Evolutionary conservation across 768 basidiomycete species (phyloP), one percentile per base, ranked within the genome.

Genomic region (Trametopsis cervina): DNA sequence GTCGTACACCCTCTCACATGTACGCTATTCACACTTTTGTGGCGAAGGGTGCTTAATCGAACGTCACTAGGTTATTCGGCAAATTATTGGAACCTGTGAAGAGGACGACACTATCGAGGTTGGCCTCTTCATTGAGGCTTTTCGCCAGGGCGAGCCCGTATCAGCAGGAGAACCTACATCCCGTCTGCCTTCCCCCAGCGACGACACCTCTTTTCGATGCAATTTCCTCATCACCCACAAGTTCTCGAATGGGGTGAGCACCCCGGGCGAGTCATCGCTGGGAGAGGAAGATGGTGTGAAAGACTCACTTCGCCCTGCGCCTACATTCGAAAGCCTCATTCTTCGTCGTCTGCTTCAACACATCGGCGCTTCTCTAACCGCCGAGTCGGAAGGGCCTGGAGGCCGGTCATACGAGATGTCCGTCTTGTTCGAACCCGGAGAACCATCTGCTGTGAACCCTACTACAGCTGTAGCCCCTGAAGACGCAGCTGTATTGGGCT

Each of bases 31-130:
- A 20, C 33, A 27, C 44, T 25, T 42, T 39, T n/a, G n/a, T n/a
- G n/a, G n/a, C n/a, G n/a, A n/a, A n/a, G n/a, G n/a, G n/a, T n/a
- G n/a, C n/a, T n/a, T n/a, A n/a, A n/a, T n/a, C n/a, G n/a, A n/a
- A n/a, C n/a, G n/a, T n/a, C n/a, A n/a, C 25, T 58, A 96, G 93
- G 75, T 93, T 52, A 67, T 91, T 44, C 86, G 91, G 24, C 94
- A 94, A 73, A 72, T 95, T 36, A 66, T 97, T 35, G 69, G 69
- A 38, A 78, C 80, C 25, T 72, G 88, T n/a, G 69, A 69, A 40
- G 69, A 62, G 27, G 89, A 89, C 12, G 94, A 96, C 61, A 81
- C 85, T 26, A 76, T 97, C 40, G 92, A 95, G 59, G 66, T 96
- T 47, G 91, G 94, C 6, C 75, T 97, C 18, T 74, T 77, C 51